Conservation (phyloP, 2,329 filamentous ascomycete genomes). For the Fusarium papillatum region DNA sequence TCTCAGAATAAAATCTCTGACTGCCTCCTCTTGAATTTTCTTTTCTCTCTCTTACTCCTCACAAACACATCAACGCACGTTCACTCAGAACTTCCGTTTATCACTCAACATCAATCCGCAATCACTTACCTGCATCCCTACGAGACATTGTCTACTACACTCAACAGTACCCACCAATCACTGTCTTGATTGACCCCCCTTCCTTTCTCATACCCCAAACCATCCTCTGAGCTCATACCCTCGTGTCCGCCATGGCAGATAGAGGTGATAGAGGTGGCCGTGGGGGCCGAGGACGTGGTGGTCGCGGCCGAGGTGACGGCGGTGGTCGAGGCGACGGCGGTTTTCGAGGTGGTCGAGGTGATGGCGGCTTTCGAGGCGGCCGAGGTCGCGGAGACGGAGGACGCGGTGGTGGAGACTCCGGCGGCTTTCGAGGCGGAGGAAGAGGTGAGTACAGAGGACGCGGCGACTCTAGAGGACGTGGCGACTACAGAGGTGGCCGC, state of each 20-base stretch:
- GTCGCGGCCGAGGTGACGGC: conserved; percentile 10
- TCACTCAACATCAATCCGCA: not conserved
- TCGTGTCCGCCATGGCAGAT: conserved; percentile 42
- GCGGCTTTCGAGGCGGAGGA: conserved; percentile 29
- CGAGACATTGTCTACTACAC: not conserved
- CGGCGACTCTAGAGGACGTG: conserved; percentile 23
- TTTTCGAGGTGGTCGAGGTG: conserved; percentile 36
- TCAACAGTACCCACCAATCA: not conserved
- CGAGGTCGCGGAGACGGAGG: conserved; percentile 39
- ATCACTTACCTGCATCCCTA: not conserved
- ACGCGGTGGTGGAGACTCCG: conserved; percentile 27
- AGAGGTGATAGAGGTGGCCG: conserved; percentile 43
- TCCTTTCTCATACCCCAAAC: not conserved
- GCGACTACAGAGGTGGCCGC: conserved; percentile 13
- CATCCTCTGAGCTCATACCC: not conserved
- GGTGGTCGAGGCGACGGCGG: conserved; percentile 5
- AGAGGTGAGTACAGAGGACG: conserved; percentile 30
- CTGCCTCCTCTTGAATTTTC: not conserved
- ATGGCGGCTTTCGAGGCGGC: conserved; percentile 25
- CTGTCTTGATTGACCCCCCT: not conserved
- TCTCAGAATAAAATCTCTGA: conserved; percentile 13
- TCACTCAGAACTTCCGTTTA: not conserved
- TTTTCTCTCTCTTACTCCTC: not conserved
- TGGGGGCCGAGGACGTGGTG: conserved; percentile 24
- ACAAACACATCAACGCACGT: not conserved